phyloP scores from a whole-genome alignment of 495 filamentous ascomycete species.

The Chlorociboria aeruginascens region DNA sequence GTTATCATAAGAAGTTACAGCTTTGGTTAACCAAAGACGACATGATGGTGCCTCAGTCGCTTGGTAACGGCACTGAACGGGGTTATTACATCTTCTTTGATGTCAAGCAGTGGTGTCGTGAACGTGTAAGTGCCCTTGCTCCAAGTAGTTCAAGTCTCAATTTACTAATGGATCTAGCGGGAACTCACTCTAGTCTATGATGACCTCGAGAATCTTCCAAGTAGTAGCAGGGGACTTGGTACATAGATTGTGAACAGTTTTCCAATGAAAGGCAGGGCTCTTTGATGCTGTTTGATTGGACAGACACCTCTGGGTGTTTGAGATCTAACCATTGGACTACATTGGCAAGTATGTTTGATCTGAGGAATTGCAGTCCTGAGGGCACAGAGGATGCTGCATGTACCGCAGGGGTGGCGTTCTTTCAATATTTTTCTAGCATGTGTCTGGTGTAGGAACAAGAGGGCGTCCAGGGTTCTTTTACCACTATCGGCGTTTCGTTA shows the following conservation, averaged over 20 bases:
- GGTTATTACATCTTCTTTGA: conserved; percentile 89
- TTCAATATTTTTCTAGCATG: not conserved
- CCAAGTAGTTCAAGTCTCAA: conserved; percentile 1
- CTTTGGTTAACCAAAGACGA: conserved; percentile 90
- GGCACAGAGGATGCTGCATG: not conserved
- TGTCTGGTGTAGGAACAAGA: not conserved
- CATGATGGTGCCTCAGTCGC: conserved; percentile 51
- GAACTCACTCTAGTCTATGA: conserved; percentile 72
- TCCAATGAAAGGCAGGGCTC: not conserved
- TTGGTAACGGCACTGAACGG: conserved; percentile 60
- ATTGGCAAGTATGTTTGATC: too few relatives aligned
- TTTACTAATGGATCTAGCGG: conserved; percentile 35
- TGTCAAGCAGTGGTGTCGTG: conserved; percentile 69
- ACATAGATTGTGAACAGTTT: too few relatives aligned
- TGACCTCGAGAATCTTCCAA: conserved; percentile 44
- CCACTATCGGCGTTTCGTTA: not conserved
- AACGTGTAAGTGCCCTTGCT: conserved; percentile 48
- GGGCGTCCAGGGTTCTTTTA: not conserved
- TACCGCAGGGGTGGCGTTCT: conserved; percentile 2
- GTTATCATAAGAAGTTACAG: conserved; percentile 80
- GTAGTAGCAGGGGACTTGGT: not conserved
- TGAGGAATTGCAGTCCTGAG: too few relatives aligned
- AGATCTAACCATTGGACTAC: not conserved
- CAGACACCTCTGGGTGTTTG: too few relatives aligned
- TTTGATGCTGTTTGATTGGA: not conserved